These are phyloP conservation scores for Talaromyces sp. DNA, from an alignment of 2,329 filamentous ascomycete species.

Conservation along the genomic window DNA sequence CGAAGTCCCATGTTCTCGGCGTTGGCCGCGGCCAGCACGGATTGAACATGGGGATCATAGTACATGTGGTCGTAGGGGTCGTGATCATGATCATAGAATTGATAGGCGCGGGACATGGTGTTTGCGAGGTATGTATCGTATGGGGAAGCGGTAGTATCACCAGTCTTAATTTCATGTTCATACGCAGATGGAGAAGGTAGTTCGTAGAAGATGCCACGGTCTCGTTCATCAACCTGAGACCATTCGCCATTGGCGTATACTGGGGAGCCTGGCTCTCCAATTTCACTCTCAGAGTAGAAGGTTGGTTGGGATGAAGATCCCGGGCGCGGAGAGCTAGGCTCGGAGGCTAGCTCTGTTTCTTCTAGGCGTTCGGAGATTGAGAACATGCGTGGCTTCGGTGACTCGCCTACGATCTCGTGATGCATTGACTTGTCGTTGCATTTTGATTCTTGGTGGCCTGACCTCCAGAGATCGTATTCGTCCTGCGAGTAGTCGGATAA, in stretches of 20 bases:
- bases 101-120: conserved; percentile 13
- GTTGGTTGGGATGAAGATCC: conserved; percentile 21
- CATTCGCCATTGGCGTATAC: conserved; percentile 31
- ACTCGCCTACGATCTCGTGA: conserved; percentile 26
- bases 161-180: not conserved
- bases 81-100: conserved; percentile 2
- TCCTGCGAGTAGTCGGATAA: conserved; percentile 25
- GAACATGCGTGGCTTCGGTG: conserved; percentile 25
- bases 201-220: conserved; percentile 26
- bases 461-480: conserved; percentile 19
- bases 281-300: conserved; percentile 29
- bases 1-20: conserved; percentile 28
- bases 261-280: conserved; percentile 36
- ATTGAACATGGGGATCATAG: conserved; percentile 28
- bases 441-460: conserved; percentile 6
- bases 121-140: conserved; percentile 20
- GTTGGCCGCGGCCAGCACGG: conserved; percentile 28
- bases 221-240: conserved; percentile 28
- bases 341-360: conserved; percentile 10
- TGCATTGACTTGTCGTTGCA: conserved; percentile 13
- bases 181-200: conserved; percentile 1
- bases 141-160: conserved; percentile 2
- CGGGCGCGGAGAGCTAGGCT: conserved; percentile 10
- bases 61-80: conserved; percentile 25
- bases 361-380: conserved; percentile 32